phyloP scores from a whole-genome alignment of 1,284 basidiomycete species.

The Mycena sp. region DNA sequence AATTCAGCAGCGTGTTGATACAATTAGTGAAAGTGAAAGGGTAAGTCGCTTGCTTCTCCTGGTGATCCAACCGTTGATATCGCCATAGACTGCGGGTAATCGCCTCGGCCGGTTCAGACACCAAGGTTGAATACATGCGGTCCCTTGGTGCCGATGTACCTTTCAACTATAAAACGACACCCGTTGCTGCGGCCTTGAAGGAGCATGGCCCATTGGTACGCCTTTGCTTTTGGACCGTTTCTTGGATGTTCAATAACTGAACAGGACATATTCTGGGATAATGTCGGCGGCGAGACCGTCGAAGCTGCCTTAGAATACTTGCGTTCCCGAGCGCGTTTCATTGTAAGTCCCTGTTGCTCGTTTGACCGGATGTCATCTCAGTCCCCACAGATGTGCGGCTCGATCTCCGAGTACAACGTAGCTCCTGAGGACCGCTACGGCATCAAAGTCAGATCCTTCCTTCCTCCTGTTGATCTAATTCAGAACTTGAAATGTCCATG shows the following conservation, averaged over 20 bases:
- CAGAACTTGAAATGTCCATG: background rate
- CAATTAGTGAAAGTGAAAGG: constrained; percentile 23
- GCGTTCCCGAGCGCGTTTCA: constrained; percentile 7
- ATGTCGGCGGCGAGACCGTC: constrained; percentile 21
- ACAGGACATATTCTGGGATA: constrained; percentile 26
- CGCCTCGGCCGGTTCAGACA: constrained; percentile 24
- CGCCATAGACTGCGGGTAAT: constrained; percentile 20
- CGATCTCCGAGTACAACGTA: constrained; percentile 3
- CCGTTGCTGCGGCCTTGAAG: constrained; percentile 5
- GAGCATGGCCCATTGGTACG: constrained; percentile 20
- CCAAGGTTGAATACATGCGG: constrained; percentile 28
- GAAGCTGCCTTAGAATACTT: constrained; percentile 23
- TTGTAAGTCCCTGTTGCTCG: background rate
- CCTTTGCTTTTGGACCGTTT: too few relatives aligned
- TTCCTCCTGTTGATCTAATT: background rate
- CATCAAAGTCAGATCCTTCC: background rate
- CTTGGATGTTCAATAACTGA: background rate
- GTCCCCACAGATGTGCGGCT: background rate
- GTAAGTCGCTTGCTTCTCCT: background rate
- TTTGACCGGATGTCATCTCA: background rate
- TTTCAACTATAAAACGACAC: constrained; percentile 27
- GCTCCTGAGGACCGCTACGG: background rate
- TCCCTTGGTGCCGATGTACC: constrained; percentile 23
- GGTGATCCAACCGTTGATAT: too few relatives aligned
- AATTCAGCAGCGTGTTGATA: constrained; percentile 12